Percentiles rank a stretch among this genome's conserved stretches.
Conservation (phyloP, 345 rosid species). For the Conringia planisiliqua region DNA sequence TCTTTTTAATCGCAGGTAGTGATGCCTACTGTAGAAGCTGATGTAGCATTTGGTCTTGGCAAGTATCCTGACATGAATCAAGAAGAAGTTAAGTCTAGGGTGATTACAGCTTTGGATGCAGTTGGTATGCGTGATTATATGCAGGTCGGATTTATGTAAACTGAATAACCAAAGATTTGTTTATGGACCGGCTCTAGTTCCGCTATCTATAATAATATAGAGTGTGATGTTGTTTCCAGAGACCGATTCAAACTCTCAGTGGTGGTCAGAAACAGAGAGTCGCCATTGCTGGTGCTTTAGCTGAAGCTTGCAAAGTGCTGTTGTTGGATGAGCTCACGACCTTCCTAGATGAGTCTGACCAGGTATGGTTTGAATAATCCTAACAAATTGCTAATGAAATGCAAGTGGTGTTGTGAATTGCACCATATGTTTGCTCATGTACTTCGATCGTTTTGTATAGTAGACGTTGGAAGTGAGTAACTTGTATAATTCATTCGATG, state of each 20-base stretch:
- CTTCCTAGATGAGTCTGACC: conserved; percentile 80
- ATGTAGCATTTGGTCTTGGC: conserved; percentile 93
- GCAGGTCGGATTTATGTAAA: conserved; percentile 22
- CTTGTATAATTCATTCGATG: neutral
- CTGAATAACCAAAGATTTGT: neutral
- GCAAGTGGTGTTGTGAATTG: neutral
- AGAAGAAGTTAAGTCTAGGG: conserved; percentile 63
- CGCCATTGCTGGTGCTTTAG: conserved; percentile 95
- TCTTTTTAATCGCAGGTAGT: conserved; percentile 56
- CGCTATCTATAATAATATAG: neutral
- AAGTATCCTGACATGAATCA: conserved; percentile 49
- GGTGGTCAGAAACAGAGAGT: conserved; percentile 98
- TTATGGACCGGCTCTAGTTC: neutral
- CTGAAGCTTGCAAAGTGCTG: conserved; percentile 87
- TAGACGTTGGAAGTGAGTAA: conserved; percentile 2
- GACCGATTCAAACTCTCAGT: conserved; percentile 92
- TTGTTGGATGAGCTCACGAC: conserved; percentile 93
- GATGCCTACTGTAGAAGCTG: conserved; percentile 96
- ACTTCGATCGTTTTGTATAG: neutral
- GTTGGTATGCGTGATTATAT: conserved; percentile 72
- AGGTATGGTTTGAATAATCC: conserved; percentile 41
- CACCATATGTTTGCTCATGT: neutral
- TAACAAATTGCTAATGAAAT: neutral
- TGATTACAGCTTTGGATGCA: conserved; percentile 63
- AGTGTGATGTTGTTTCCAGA: conserved; percentile 40